Evolutionary conservation across 2,329 filamentous ascomycete species (phyloP).

Genomic region (Fusarium sp.): DNA sequence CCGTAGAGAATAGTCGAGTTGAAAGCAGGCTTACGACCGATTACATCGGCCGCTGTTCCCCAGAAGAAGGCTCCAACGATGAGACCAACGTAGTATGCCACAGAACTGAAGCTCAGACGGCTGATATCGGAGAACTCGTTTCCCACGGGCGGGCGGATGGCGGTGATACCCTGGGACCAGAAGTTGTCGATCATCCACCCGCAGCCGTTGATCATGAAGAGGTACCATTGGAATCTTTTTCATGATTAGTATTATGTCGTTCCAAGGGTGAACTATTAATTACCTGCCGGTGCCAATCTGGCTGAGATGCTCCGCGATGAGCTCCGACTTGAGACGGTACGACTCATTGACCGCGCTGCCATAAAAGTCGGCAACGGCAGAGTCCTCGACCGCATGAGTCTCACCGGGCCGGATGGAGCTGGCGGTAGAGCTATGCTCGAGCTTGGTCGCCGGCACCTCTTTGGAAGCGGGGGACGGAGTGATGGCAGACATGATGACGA

Average conservation of each 20-base stretch:
- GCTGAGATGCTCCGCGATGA: constrained; percentile 49
- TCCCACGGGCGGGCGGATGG: constrained; percentile 51
- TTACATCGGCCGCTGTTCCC: constrained; percentile 58
- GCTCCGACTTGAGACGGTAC: constrained; percentile 54
- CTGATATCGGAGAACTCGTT: constrained; percentile 53
- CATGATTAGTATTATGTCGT: background rate
- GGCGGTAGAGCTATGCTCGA: constrained; percentile 14
- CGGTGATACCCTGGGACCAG: constrained; percentile 56
- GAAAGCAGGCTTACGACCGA: constrained; percentile 60
- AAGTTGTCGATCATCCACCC: constrained; percentile 64
- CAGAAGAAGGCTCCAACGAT: constrained; percentile 63
- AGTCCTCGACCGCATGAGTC: constrained; percentile 21
- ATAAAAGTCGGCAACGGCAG: constrained; percentile 52
- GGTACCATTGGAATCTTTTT: constrained; percentile 58
- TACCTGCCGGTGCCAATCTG: constrained; percentile 56
- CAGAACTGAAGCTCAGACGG: constrained; percentile 50
- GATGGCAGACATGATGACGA: constrained; percentile 5
- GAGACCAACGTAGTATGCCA: constrained; percentile 57
- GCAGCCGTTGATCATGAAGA: constrained; percentile 64
- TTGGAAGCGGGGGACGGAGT: background rate
- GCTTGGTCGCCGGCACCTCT: constrained; percentile 1
- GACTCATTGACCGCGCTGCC: constrained; percentile 50
- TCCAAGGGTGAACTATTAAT: constrained; percentile 19
- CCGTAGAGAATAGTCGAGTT: constrained; percentile 60
- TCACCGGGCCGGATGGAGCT: constrained; percentile 27